Evolutionary conservation across 2,329 filamentous ascomycete genomes (phyloP), one percentile per base, ranked within the genome.

Genomic region (Aspergillus calidoustus): DNA sequence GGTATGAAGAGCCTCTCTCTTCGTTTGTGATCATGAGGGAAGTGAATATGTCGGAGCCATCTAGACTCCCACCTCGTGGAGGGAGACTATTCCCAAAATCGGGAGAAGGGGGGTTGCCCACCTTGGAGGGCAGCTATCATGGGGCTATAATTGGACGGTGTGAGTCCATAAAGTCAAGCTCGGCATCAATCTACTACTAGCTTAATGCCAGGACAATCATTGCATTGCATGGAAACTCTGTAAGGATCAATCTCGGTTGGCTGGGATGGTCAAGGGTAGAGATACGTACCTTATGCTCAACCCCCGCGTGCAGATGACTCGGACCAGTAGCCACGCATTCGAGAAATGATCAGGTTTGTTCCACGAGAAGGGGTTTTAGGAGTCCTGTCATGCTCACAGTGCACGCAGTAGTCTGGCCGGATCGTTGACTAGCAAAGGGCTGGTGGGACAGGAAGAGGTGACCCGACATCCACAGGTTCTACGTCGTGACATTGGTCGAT

Each of bases 131-230:
- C 25, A 34, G 54, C 44, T 43, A 48, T 43, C 47, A 44, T 25
- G 38, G 22, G 30, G 17, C 30, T 46, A 58, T 59, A 19, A 68
- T 66, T 66, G 64, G 59, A 56, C 43, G 22, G 19, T 38, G 22
- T 58, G n/a, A 31, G 31, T 30, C 53, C 38, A 38, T 38, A 50
- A 55, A 52, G 54, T 62, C 61, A 64, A 67, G 65, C 65, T 64
- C 34, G 38, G 43, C 52, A 52, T 51, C 48, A 25, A 8, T n/a
- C 48, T 48, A 54, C 51, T 63, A 57, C 59, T 64, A 57, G 48
- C 58, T 61, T 63, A 60, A 67, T 66, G 65, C 59, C 55, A 60
- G 62, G 65, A 64, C 61, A 68, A 68, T 67, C 65, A 65, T 61
- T 66, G 64, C 66, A 68, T 68, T 63, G 59, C 55, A 57, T 57